phyloP scores from a whole-genome alignment of 2,329 filamentous ascomycete species.

The Tolypocladium capitatum region DNA sequence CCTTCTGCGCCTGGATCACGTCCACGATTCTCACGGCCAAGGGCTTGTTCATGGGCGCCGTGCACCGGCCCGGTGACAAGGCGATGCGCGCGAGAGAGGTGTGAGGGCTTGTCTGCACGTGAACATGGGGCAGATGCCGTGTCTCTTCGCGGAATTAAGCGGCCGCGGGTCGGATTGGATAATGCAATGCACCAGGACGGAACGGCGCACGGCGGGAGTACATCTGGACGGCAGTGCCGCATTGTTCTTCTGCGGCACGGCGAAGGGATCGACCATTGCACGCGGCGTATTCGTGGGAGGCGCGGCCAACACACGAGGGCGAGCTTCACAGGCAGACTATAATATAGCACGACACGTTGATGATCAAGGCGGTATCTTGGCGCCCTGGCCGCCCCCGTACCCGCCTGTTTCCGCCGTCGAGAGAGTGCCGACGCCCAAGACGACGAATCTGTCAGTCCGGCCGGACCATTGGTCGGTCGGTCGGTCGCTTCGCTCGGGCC shows the following conservation, averaged over 20 bases:
- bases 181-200: background rate
- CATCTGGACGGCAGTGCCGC: background rate
- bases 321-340: background rate
- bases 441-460: background rate
- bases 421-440: background rate
- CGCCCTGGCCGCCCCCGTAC: background rate
- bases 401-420: background rate
- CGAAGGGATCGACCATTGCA: background rate
- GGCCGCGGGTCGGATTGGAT: background rate
- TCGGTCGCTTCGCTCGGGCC: background rate
- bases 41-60: conserved; percentile 31
- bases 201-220: background rate
- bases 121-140: background rate
- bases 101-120: conserved; percentile 1
- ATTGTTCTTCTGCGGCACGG: background rate
- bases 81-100: conserved; percentile 24
- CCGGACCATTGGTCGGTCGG: background rate
- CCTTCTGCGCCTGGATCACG: conserved; percentile 39
- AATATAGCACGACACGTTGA: background rate
- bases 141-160: background rate
- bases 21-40: conserved; percentile 32
- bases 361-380: background rate
- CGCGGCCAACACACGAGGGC: background rate
- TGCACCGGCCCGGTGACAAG: conserved; percentile 15
- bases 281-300: background rate